These are phyloP conservation scores for Aspergillus biplanus DNA, from an alignment of 495 filamentous ascomycete species.

Conservation along the genomic window DNA sequence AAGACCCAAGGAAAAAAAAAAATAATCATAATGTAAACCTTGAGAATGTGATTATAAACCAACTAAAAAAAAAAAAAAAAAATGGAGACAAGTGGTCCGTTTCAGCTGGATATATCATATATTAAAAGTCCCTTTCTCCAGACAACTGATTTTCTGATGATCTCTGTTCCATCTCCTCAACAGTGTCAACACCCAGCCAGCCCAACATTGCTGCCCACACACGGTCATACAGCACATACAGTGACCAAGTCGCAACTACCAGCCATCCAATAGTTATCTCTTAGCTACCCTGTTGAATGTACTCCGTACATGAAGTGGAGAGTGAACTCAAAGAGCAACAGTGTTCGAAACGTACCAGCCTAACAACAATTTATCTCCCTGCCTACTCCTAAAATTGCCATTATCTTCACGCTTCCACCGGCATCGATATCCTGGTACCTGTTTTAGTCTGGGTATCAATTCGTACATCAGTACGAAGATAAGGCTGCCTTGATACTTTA, in stretches of 20 bases:
- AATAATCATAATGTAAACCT: slow-evolving; percentile 16
- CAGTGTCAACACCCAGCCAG: slow-evolving; percentile 10
- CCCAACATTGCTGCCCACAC: slow-evolving; percentile 1
- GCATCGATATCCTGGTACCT: slow-evolving; percentile 4
- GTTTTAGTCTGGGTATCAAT: neutral
- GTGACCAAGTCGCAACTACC: slow-evolving; percentile 1
- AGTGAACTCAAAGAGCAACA: neutral
- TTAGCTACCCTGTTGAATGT: neutral
- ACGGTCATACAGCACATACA: slow-evolving; percentile 2
- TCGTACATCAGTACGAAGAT: slow-evolving; percentile 10
- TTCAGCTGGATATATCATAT: slow-evolving; percentile 27
- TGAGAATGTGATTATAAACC: slow-evolving; percentile 19
- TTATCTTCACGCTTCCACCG: slow-evolving; percentile 1
- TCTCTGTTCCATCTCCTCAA: slow-evolving; percentile 4
- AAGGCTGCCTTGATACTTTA: slow-evolving; percentile 7
- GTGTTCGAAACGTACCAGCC: neutral
- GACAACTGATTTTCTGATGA: slow-evolving; percentile 14
- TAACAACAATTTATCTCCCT: slow-evolving; percentile 4
- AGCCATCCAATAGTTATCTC: slow-evolving; percentile 5
- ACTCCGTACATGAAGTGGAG: slow-evolving; percentile 6
- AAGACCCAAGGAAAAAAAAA: slow-evolving; percentile 14
- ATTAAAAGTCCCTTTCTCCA: slow-evolving; percentile 11
- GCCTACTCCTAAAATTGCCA: neutral
- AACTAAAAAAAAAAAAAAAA: slow-evolving; percentile 19
- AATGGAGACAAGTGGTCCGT: slow-evolving; percentile 8